Evolutionary conservation across 345 rosid genomes (phyloP).

Genomic region (Crucihimalaya himalaica): DNA sequence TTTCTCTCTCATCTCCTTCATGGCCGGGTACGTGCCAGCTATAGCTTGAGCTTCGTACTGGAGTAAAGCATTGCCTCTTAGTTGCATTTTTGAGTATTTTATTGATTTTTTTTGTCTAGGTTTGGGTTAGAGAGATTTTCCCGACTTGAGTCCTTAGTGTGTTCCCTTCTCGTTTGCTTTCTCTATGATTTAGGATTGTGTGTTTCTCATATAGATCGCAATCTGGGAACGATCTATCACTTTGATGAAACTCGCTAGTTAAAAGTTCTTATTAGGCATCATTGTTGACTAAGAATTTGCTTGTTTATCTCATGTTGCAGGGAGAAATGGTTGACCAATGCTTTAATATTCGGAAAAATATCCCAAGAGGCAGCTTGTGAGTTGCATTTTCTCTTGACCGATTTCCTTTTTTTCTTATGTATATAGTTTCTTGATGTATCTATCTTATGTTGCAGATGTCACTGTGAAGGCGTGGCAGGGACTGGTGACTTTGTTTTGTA

Average conservation of each 20-base stretch:
- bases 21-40: slow-evolving; percentile 51
- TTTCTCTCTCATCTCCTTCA: slow-evolving; percentile 53
- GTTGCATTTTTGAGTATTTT: background rate
- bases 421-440: background rate
- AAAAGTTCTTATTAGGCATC: background rate
- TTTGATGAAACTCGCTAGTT: background rate
- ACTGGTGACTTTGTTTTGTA: slow-evolving; percentile 51
- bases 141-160: background rate
- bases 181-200: background rate
- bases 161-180: background rate
- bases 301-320: slow-evolving; percentile 45
- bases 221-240: slow-evolving; percentile 9
- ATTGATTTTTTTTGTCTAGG: background rate
- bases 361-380: slow-evolving; percentile 71
- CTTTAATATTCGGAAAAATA: slow-evolving; percentile 49
- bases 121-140: slow-evolving; percentile 24
- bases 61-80: slow-evolving; percentile 13
- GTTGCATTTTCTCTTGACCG: slow-evolving; percentile 32
- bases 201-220: background rate
- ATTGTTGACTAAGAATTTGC: background rate
- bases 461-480: slow-evolving; percentile 54
- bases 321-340: slow-evolving; percentile 59
- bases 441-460: slow-evolving; percentile 51
- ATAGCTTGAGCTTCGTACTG: slow-evolving; percentile 10
- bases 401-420: slow-evolving; percentile 24